A percentile compares a stretch with the other conserved stretches of the same genome.
Evolutionary conservation across 768 basidiomycete species (phyloP).

Genomic region (Mycena maculata): DNA sequence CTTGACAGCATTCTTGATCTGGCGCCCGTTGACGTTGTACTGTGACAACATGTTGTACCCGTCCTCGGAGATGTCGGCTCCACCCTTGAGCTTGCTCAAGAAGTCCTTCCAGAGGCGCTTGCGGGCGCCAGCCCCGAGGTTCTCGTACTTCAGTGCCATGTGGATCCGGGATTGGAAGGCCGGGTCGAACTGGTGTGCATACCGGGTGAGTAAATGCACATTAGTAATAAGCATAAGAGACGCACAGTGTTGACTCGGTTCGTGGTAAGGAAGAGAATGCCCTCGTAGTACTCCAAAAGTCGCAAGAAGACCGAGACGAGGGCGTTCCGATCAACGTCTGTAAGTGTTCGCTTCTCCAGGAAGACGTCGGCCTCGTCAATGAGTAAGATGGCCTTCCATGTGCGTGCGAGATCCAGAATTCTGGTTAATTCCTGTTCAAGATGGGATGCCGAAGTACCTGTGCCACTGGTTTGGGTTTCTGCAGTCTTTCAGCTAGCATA

Average conservation of each 20-base stretch:
- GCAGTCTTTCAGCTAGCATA: too few species aligned
- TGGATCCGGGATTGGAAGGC: conserved; percentile 35
- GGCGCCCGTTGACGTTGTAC: conserved; percentile 32
- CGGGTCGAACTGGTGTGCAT: conserved; percentile 12
- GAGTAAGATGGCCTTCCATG: conserved; percentile 38
- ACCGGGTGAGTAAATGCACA: background rate
- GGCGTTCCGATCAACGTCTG: conserved; percentile 35
- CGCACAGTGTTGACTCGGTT: conserved; percentile 27
- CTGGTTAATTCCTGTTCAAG: conserved; percentile 30
- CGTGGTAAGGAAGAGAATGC: conserved; percentile 35
- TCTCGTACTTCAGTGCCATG: conserved; percentile 30
- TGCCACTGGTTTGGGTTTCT: background rate
- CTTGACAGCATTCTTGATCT: conserved; percentile 35
- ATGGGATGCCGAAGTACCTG: conserved; percentile 21
- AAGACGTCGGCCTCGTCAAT: conserved; percentile 43
- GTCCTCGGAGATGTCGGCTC: conserved; percentile 33
- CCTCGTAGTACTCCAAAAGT: conserved; percentile 33
- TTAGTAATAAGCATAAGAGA: background rate
- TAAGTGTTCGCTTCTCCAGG: conserved; percentile 34
- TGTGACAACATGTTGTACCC: conserved; percentile 23
- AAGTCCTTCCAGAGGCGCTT: conserved; percentile 31
- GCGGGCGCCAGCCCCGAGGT: conserved; percentile 18
- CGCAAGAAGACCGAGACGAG: conserved; percentile 39
- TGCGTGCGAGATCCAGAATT: conserved; percentile 33
- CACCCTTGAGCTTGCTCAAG: conserved; percentile 19